Evolutionary conservation across 129 eudicot species (phyloP).

Genomic region (Arctium lappa): DNA sequence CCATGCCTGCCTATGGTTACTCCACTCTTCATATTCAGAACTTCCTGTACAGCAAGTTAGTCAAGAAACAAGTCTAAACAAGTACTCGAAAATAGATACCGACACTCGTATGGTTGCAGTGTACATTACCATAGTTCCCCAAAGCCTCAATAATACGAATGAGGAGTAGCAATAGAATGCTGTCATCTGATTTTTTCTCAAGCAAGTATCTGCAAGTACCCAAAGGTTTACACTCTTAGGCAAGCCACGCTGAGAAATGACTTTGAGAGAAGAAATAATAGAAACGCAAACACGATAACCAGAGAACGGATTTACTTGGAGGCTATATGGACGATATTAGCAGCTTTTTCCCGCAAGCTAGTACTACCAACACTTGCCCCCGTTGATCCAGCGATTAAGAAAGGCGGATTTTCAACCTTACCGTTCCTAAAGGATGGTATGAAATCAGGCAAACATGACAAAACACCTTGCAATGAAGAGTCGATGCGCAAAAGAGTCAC

Average conservation of each 20-base stretch:
- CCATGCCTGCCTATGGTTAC: constrained; percentile 96
- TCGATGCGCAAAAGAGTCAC: constrained; percentile 93
- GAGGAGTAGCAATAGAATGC: constrained; percentile 81
- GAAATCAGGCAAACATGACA: constrained; percentile 97
- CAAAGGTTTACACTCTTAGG: constrained; percentile 7
- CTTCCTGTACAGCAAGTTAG: constrained; percentile 55
- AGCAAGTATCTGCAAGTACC: constrained; percentile 60
- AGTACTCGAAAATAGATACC: neutral
- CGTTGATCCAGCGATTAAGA: constrained; percentile 88
- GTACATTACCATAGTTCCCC: constrained; percentile 72
- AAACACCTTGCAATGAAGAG: constrained; percentile 93
- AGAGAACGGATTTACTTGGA: constrained; percentile 51
- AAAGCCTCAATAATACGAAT: constrained; percentile 91
- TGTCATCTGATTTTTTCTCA: constrained; percentile 95
- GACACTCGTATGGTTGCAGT: neutral
- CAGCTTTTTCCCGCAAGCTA: constrained; percentile 75
- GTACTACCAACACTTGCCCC: constrained; percentile 80
- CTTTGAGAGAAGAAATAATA: neutral
- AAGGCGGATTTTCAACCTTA: constrained; percentile 54
- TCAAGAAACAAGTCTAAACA: constrained; percentile 10
- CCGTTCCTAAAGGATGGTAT: constrained; percentile 57
- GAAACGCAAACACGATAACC: neutral
- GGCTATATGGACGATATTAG: constrained; percentile 72
- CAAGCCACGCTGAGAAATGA: neutral
- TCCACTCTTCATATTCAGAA: constrained; percentile 98